Conservation (phyloP, 2,329 filamentous ascomycete species). For the Calonectria fujianensis region DNA sequence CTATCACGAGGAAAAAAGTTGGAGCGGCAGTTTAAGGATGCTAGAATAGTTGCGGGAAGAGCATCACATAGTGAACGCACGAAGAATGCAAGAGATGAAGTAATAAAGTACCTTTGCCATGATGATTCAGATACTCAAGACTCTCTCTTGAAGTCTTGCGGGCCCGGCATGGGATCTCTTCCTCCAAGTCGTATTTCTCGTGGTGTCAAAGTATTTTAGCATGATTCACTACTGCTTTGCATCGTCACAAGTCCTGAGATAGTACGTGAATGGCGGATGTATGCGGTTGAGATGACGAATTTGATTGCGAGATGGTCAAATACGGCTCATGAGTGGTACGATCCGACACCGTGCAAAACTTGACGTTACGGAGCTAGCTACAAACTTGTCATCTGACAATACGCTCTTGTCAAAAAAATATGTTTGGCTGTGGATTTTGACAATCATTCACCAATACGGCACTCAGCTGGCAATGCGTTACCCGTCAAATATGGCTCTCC, state of each 20-base stretch:
- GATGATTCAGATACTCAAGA: conserved; percentile 16
- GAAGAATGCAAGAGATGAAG: not conserved
- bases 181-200: not conserved
- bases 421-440: not conserved
- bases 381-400: not conserved
- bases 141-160: not conserved
- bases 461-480: not conserved
- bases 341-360: not conserved
- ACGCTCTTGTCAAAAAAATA: not conserved
- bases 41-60: not conserved
- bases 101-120: conserved; percentile 11
- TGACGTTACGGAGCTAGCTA: not conserved
- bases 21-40: conserved; percentile 7
- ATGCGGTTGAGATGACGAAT: not conserved
- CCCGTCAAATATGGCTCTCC: not conserved
- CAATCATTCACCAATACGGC: not conserved
- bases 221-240: not conserved
- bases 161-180: not conserved
- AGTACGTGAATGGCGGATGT: not conserved
- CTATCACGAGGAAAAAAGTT: not conserved
- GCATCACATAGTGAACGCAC: not conserved
- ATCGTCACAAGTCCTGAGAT: not conserved
- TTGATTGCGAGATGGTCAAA: not conserved
- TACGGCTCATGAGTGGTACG: not conserved
- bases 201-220: no score